A percentile compares a stretch with the other conserved stretches of the same genome.
Conservation (phyloP, 208 protist species). For the Crithidia sp. region DNA sequence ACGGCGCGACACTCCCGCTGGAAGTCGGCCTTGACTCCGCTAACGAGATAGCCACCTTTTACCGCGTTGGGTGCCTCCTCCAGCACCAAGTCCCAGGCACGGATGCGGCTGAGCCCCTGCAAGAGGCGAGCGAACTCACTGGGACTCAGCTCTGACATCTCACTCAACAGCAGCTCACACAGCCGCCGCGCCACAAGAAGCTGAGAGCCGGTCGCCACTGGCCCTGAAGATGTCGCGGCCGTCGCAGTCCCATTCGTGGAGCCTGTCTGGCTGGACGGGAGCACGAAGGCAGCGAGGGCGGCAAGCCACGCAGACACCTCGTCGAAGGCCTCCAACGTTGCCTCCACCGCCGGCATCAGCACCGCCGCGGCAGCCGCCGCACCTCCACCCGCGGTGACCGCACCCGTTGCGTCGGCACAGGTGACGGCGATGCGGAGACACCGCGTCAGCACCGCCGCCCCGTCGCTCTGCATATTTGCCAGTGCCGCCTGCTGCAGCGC, state of each 20-base stretch:
- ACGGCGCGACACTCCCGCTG: slow-evolving; percentile 27
- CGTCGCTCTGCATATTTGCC: slow-evolving; percentile 3
- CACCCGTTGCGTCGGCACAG: slow-evolving; percentile 5
- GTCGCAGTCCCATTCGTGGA: background rate
- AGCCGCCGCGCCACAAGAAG: slow-evolving; percentile 22
- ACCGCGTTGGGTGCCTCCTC: background rate
- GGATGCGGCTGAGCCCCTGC: slow-evolving; percentile 61
- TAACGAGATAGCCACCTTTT: background rate
- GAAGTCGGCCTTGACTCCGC: slow-evolving; percentile 14
- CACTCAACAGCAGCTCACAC: slow-evolving; percentile 34
- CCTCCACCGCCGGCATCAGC: slow-evolving; percentile 13
- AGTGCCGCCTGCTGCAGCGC: slow-evolving; percentile 5
- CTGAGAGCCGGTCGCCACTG: background rate
- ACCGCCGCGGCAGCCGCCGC: background rate
- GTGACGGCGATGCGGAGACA: slow-evolving; percentile 14
- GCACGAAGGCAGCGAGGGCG: slow-evolving; percentile 16
- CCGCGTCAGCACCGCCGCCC: slow-evolving; percentile 9
- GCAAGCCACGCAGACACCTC: slow-evolving; percentile 14
- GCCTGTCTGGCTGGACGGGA: background rate
- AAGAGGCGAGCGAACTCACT: slow-evolving; percentile 70
- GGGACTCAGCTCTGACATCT: slow-evolving; percentile 43
- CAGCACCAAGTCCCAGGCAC: slow-evolving; percentile 29
- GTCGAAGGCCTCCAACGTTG: slow-evolving; percentile 24
- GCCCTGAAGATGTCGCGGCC: background rate
- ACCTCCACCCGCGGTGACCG: too few species aligned